Percentiles rank a stretch among this genome's conserved stretches.
Conservation (phyloP, 768 basidiomycete genomes). For the Russula compacta region DNA sequence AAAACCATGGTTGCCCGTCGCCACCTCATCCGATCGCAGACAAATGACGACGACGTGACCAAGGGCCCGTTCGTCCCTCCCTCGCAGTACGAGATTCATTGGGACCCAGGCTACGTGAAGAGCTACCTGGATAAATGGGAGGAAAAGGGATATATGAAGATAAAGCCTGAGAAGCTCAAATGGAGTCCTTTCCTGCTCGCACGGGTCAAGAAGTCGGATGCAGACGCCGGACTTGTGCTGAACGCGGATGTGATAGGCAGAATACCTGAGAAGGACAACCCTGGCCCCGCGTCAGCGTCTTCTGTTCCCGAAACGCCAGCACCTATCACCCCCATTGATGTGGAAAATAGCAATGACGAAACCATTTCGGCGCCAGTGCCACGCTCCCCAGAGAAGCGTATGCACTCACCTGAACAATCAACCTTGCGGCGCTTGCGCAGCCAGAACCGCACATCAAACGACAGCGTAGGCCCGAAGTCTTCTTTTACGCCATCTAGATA, state of each 20-base stretch:
- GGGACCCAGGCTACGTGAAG: slow-evolving; percentile 59
- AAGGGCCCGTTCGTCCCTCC: slow-evolving; percentile 55
- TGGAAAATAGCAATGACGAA: slow-evolving; percentile 6
- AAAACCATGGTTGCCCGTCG: slow-evolving; percentile 55
- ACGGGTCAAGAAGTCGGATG: slow-evolving; percentile 30
- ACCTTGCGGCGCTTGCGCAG: slow-evolving; percentile 15
- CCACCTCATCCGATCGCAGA: slow-evolving; percentile 45
- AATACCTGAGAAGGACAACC: slow-evolving; percentile 13
- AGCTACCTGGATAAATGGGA: slow-evolving; percentile 63
- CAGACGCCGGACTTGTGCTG: slow-evolving; percentile 8
- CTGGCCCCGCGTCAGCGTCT: slow-evolving; percentile 7
- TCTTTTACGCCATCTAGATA: slow-evolving; percentile 13
- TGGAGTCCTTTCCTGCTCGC: slow-evolving; percentile 90
- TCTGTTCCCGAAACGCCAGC: slow-evolving; percentile 18
- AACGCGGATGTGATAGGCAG: slow-evolving; percentile 1
- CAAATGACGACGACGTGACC: slow-evolving; percentile 40
- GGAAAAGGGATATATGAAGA: slow-evolving; percentile 63
- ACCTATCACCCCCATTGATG: slow-evolving; percentile 13
- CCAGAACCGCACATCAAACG: slow-evolving; percentile 2
- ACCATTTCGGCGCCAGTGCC: slow-evolving; percentile 1
- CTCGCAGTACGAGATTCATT: slow-evolving; percentile 63
- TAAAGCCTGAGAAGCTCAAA: slow-evolving; percentile 78
- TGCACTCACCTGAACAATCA: slow-evolving; percentile 4
- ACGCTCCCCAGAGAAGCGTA: slow-evolving; percentile 16
- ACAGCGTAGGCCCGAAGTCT: not conserved